Evolutionary conservation across 129 eudicot genomes (phyloP), one percentile per base, ranked within the genome.

Genomic region (Flaveria trinervia): DNA sequence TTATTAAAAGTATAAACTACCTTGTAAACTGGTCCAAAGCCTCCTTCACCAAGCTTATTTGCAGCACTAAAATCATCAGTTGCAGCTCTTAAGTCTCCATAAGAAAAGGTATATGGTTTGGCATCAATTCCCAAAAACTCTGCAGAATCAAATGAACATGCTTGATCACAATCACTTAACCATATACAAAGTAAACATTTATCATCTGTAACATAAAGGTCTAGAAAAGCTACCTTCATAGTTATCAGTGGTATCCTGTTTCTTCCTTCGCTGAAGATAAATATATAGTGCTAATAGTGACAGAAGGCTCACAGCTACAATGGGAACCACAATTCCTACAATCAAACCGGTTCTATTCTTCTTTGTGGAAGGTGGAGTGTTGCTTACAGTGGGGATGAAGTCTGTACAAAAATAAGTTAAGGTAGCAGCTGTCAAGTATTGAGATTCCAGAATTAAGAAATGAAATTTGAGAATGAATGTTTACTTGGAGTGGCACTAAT

Each of bases 401-500:
- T 89, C 96, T 92, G 82, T 69, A 62, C 55, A 65, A 64, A 77
- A 43, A 67, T 0, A 60, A 65, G 56, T 23, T 1, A 30, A n/a
- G 41, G 46, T 50, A 59, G 71, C 6, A 67, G 18, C 49, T 76
- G 52, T 76, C 82, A 66, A 62, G 65, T 56, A 55, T 71, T 56
- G 59, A 65, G 46, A 45, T 7, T 46, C 61, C 3, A 57, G 59
- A 48, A 28, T 75, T 36, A 33, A 72, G 45, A 44, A 43, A 15
- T 44, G 12, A 9, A 55, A 18, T 48, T 12, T 7, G 33, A 4
- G 12, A 65, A 67, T 23, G 15, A 65, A 28, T 12, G 33, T 9
- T 83, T 83, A 90, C 98, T 83, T 86, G 97, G 90, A 48, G 87
- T 91, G 66, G 89, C 90, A 74, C 96, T 94, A 84, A 94, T 77